Conservation (phyloP, 371 early-diverging fungal species). For the Mortierella sp. region DNA sequence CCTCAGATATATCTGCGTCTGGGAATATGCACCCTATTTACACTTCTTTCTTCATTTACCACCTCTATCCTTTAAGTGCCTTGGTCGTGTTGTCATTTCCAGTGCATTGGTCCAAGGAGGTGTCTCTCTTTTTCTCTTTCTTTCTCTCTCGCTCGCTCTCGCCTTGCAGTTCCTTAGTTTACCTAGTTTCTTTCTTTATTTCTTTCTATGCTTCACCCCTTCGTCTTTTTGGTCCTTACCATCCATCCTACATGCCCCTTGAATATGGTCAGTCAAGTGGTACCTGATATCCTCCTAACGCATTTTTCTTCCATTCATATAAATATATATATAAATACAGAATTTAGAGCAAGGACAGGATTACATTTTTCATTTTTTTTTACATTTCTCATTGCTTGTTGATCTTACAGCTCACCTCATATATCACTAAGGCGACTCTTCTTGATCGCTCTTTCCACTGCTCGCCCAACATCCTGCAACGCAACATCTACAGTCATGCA, state of each 20-base stretch:
- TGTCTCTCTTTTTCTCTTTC: not conserved
- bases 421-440: not conserved
- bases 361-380: not conserved
- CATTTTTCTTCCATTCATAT: not conserved
- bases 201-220: conserved; percentile 11
- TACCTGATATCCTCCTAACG: conserved; percentile 6
- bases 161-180: not conserved
- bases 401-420: not conserved
- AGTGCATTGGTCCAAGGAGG: not conserved
- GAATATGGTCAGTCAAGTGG: conserved; percentile 6
- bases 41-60: not conserved
- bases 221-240: conserved; percentile 6
- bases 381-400: not conserved
- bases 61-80: not conserved
- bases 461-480: not conserved
- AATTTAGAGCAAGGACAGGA: not conserved
- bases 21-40: not conserved
- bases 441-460: not conserved
- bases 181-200: not conserved
- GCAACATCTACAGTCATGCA: not conserved
- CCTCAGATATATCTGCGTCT: not conserved
- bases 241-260: conserved; percentile 5
- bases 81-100: not conserved
- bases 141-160: not conserved
- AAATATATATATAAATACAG: not conserved